Base-by-base conservation (phyloP, 2,329 filamentous ascomycete genomes). In the Diaporthe destruens region DNA sequence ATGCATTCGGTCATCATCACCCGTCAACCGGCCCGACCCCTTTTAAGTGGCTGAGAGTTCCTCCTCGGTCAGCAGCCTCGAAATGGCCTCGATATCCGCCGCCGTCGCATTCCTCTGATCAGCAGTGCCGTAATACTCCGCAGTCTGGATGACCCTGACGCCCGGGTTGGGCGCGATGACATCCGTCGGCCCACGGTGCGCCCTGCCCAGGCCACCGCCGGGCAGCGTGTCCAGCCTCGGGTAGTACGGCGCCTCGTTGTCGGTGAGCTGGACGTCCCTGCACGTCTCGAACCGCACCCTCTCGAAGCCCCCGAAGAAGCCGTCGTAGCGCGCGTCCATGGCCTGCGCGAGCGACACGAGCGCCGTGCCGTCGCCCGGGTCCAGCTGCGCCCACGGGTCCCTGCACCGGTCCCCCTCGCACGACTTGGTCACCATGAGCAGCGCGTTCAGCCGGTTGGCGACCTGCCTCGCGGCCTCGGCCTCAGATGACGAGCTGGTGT, bases 371-470 rank as follows among this genome's bases (percentile, higher is more conserved):
- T 71, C 66, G n/a, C 79, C 80, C 0, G 89, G 89, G 75, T 91
- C 89, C 2, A 92, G 80, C 2, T 84, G 83, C 18, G 81, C 80
- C 90, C 90, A 92, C 0, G 90, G 90, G 32, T 85, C 80, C 5
- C 85, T 80, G 76, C 90, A 92, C 0, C 84, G 82, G 12, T 81
- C 75, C 11, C 84, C 87, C 76, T 87, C 87, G 80, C 90, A 92
- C 5, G 87, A 87, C 80, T 92, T 92, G 32, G 90, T 82, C 1
- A 91, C 87, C 73, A 92, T 81, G 59, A 91, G 82, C 1, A 92
- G 82, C 3, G 88, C 82, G 74, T 92, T 89, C 0, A 92, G 83
- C 2, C 89, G 85, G 29, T 83, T 80, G 3, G 86, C 76, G 0
- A 89, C 81, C 67, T 85, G 83, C 7, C 77, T 71, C 1, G 85